Evolutionary conservation across 208 protist genomes (phyloP).

Genomic region (Trypanosoma platydactyli): DNA sequence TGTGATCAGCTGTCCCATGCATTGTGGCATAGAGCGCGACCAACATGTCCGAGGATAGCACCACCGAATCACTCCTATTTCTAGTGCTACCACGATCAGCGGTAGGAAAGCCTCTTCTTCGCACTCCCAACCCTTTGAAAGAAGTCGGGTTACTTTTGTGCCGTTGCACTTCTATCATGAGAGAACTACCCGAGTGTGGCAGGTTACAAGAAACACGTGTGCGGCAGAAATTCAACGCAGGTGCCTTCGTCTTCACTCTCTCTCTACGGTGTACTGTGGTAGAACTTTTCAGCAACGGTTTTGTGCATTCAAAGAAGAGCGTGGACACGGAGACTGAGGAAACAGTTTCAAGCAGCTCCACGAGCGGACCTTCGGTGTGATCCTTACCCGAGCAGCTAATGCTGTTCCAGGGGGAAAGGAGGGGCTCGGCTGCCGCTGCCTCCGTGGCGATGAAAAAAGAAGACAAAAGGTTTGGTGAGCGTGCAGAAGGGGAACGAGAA

Average conservation of each 20-base stretch:
- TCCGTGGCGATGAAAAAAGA: neutral
- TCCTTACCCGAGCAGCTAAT: too few relatives aligned
- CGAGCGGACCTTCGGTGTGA: too few relatives aligned
- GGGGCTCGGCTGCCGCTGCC: neutral
- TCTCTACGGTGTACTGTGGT: neutral
- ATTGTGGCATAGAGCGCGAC: slow-evolving; percentile 13
- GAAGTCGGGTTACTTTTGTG: neutral
- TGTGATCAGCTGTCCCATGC: slow-evolving; percentile 5
- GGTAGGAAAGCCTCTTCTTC: neutral
- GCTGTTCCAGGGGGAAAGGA: neutral
- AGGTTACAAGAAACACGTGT: neutral
- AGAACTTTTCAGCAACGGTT: neutral
- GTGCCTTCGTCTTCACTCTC: slow-evolving; percentile 1
- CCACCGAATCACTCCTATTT: neutral
- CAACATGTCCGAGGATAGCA: slow-evolving; percentile 19
- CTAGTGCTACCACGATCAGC: neutral
- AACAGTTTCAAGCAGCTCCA: too few relatives aligned
- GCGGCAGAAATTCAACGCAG: slow-evolving; percentile 18
- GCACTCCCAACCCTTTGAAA: neutral
- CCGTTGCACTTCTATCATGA: neutral
- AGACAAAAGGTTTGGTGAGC: neutral
- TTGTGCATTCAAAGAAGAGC: too few relatives aligned
- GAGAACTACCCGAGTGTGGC: neutral
- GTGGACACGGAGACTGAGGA: too few relatives aligned
- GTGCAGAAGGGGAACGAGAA: slow-evolving; percentile 9